These are phyloP conservation scores for Sporothrix schenckii DNA, from an alignment of 2,329 filamentous ascomycete species.

Conservation along the genomic window DNA sequence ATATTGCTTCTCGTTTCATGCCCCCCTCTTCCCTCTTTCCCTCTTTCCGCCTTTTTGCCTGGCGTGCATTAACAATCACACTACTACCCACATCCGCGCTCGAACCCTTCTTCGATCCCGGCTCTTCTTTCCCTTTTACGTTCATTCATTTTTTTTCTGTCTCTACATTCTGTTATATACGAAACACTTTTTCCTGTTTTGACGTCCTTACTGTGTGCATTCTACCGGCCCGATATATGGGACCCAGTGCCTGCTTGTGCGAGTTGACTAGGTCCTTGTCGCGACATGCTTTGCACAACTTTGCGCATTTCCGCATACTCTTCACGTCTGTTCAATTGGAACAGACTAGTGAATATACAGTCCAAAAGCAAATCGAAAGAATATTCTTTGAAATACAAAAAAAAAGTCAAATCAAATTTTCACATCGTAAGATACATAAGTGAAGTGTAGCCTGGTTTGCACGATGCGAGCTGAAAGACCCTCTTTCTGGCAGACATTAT, in stretches of 20 bases:
- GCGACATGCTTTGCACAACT: neutral
- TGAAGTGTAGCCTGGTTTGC: neutral
- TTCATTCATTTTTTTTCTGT: neutral
- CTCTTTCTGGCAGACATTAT: neutral
- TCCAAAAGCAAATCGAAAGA: constrained; percentile 3
- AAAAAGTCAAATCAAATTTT: neutral
- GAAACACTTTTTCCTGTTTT: constrained; percentile 22
- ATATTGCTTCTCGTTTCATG: constrained; percentile 5
- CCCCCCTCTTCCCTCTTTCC: constrained; percentile 4
- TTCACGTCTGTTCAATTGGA: neutral
- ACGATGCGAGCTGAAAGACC: constrained; percentile 12
- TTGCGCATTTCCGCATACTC: neutral
- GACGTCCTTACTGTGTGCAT: constrained; percentile 21
- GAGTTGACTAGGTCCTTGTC: neutral
- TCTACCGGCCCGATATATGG: constrained; percentile 8
- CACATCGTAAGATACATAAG: neutral
- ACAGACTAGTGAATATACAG: neutral
- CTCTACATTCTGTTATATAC: constrained; percentile 19
- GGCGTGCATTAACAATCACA: constrained; percentile 21
- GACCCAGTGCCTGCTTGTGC: constrained; percentile 5
- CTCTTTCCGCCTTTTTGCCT: constrained; percentile 6
- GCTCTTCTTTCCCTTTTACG: neutral
- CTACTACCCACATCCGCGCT: constrained; percentile 5
- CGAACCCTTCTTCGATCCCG: neutral
- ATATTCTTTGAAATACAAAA: neutral